These are phyloP conservation scores for Aspergillus sclerotiicarbonarius DNA, from an alignment of 495 filamentous ascomycete species.

Conservation along the genomic window DNA sequence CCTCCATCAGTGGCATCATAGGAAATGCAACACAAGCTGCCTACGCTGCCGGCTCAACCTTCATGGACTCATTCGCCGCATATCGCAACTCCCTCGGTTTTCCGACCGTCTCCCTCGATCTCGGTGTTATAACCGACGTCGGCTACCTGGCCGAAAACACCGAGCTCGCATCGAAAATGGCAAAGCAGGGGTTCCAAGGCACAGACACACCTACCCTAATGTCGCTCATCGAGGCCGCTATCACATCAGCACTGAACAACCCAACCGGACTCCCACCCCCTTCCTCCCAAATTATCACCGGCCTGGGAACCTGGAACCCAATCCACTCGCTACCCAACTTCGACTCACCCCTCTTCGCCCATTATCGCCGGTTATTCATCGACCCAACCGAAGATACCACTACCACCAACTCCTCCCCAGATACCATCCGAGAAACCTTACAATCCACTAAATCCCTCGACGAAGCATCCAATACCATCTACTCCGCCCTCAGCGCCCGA, in stretches of 20 bases:
- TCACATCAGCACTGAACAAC: slow-evolving; percentile 2
- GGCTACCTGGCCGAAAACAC: slow-evolving; percentile 50
- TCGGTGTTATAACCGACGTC: slow-evolving; percentile 54
- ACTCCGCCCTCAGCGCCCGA: slow-evolving; percentile 22
- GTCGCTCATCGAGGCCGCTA: slow-evolving; percentile 21
- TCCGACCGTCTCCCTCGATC: slow-evolving; percentile 47
- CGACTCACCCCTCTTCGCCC: slow-evolving; percentile 25
- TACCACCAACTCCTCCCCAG: neutral
- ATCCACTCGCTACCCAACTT: slow-evolving; percentile 25
- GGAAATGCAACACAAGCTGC: slow-evolving; percentile 47
- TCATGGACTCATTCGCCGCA: slow-evolving; percentile 37
- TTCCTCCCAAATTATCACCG: slow-evolving; percentile 26
- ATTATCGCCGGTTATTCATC: slow-evolving; percentile 20
- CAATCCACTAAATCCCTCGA: slow-evolving; percentile 21
- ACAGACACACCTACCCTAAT: slow-evolving; percentile 23
- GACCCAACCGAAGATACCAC: neutral
- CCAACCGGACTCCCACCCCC: neutral
- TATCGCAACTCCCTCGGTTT: slow-evolving; percentile 25
- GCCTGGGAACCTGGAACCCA: slow-evolving; percentile 27
- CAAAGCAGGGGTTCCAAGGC: slow-evolving; percentile 26
- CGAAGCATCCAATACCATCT: slow-evolving; percentile 26
- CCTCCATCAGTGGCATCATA: slow-evolving; percentile 33
- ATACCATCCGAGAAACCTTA: slow-evolving; percentile 23
- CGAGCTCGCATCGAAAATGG: slow-evolving; percentile 25
- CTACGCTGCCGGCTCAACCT: slow-evolving; percentile 50